Evolutionary conservation across 495 filamentous ascomycete species (phyloP).

Genomic region (Thermothielavioides terrestris): DNA sequence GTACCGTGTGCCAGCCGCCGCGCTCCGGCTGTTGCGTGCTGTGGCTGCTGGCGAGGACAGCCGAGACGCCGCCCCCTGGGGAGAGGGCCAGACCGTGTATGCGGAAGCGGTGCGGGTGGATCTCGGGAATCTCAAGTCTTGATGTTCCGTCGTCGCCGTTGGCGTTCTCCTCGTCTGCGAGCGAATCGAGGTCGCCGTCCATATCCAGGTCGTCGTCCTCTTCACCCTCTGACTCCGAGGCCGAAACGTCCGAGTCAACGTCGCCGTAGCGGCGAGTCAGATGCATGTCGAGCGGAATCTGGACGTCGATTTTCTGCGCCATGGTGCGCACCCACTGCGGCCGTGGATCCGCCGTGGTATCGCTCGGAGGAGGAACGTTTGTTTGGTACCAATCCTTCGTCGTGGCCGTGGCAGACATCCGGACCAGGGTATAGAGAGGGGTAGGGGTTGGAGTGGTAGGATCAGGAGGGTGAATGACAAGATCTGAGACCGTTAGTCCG

Average conservation of each 20-base stretch:
- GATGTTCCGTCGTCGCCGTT: constrained; percentile 16
- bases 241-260: constrained; percentile 14
- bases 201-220: constrained; percentile 15
- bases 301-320: constrained; percentile 29
- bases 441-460: constrained; percentile 16
- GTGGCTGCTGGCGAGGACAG: constrained; percentile 32
- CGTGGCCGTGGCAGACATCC: constrained; percentile 36
- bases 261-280: constrained; percentile 15
- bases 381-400: constrained; percentile 39
- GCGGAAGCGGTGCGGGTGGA: constrained; percentile 37
- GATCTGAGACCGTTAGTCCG: constrained; percentile 21
- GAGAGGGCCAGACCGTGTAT: constrained; percentile 37
- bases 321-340: constrained; percentile 38
- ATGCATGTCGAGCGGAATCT: constrained; percentile 23
- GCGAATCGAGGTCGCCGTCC: constrained; percentile 10
- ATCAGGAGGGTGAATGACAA: constrained; percentile 36
- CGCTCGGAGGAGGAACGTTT: constrained; percentile 24
- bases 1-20: constrained; percentile 35
- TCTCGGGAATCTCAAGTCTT: constrained; percentile 25
- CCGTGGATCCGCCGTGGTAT: constrained; percentile 5
- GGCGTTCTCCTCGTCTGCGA: constrained; percentile 10
- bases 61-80: constrained; percentile 36
- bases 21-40: constrained; percentile 32
- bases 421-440: constrained; percentile 37
- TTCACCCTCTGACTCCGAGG: constrained; percentile 9